Evolutionary conservation across 495 filamentous ascomycete genomes (phyloP).

Genomic region (Penicillium egyptiacum): DNA sequence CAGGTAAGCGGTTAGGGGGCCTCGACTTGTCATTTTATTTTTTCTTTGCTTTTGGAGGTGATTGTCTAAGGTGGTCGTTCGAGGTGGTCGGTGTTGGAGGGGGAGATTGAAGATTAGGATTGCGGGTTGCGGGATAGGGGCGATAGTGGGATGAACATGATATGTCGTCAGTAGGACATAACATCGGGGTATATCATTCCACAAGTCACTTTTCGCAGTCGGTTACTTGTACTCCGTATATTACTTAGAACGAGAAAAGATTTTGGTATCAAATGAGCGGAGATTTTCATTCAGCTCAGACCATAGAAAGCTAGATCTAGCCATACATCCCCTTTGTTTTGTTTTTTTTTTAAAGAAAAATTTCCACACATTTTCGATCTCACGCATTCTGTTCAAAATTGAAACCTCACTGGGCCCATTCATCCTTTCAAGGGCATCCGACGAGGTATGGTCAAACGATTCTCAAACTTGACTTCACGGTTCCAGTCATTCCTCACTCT

Average conservation of each 20-base stretch:
- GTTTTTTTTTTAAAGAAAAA: not conserved
- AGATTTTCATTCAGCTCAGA: conserved; percentile 12
- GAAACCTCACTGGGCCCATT: not conserved
- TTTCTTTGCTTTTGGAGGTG: conserved; percentile 3
- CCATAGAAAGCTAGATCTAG: not conserved
- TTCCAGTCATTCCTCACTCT: not conserved
- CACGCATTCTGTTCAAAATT: not conserved
- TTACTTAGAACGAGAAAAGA: not conserved
- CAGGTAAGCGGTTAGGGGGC: conserved; percentile 35
- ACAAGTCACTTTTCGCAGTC: not conserved
- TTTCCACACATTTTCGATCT: conserved; percentile 6
- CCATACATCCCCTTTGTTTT: conserved; percentile 6
- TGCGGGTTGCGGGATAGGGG: conserved; percentile 10
- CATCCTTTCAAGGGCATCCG: not conserved
- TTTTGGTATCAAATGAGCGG: not conserved
- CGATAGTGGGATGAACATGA: conserved; percentile 12
- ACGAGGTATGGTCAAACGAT: not conserved
- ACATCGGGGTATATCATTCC: not conserved
- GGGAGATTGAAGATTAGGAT: not conserved
- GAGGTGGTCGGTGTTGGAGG: not conserved
- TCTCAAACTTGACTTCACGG: not conserved
- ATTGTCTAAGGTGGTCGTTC: not conserved
- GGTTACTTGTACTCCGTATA: not conserved
- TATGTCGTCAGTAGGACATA: conserved; percentile 13
- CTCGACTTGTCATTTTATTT: conserved; percentile 27